These are phyloP conservation scores for Vinca major DNA, from an alignment of 305 asterid genomes.

Conservation along the genomic window DNA sequence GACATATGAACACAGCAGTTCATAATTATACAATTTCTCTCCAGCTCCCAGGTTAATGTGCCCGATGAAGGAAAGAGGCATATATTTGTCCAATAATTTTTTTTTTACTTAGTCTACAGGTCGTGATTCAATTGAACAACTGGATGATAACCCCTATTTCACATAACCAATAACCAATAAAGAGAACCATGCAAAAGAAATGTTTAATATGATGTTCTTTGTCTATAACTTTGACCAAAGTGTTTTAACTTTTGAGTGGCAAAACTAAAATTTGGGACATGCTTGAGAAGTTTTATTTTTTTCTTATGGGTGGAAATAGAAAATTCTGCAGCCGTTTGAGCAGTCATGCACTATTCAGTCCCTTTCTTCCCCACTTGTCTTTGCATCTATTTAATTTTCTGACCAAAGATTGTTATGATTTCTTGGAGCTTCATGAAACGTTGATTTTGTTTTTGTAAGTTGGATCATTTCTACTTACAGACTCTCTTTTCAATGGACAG, in stretches of 20 bases:
- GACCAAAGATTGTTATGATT: background rate
- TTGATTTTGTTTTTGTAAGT: background rate
- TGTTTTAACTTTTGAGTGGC: background rate
- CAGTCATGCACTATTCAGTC: background rate
- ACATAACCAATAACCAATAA: background rate
- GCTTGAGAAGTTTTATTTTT: background rate
- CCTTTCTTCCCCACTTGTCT: background rate
- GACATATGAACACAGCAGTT: background rate
- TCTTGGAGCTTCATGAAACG: background rate
- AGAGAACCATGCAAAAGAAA: background rate
- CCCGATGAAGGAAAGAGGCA: background rate
- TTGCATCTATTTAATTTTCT: slow-evolving; percentile 2
- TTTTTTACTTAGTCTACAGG: background rate
- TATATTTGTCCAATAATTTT: background rate
- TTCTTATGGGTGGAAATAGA: background rate
- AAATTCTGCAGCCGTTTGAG: background rate
- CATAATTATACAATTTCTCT: background rate
- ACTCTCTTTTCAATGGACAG: slow-evolving; percentile 32
- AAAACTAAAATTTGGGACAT: background rate
- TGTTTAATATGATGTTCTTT: background rate
- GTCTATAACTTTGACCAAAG: background rate
- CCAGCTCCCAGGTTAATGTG: background rate
- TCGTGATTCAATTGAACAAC: background rate
- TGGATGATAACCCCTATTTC: background rate
- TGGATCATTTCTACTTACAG: background rate